phyloP scores from a whole-genome alignment of 176 grass and related monocot genomes.

The Tillandsia fasciculata region DNA sequence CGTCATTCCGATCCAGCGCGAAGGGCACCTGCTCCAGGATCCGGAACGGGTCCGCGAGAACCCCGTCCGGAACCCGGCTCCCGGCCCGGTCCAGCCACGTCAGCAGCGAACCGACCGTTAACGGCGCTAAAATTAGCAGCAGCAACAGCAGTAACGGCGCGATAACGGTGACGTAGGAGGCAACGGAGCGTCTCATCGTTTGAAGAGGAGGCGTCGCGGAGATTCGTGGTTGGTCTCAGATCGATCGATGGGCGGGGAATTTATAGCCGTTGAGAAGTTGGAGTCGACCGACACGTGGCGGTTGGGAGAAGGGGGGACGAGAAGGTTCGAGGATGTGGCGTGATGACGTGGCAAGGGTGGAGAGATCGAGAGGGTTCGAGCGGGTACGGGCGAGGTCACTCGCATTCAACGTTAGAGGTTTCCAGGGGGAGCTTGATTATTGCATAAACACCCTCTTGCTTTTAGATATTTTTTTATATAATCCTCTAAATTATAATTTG shows the following conservation, averaged over 20 bases:
- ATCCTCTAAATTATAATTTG: too few relatives aligned
- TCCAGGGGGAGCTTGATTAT: constrained; percentile 26
- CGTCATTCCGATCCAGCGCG: constrained; percentile 52
- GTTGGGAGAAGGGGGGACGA: background rate
- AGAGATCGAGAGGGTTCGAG: constrained; percentile 19
- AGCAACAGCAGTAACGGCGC: background rate
- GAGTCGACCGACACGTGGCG: constrained; percentile 7
- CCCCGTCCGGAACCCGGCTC: constrained; percentile 16
- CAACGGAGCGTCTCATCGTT: background rate
- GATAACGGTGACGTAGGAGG: background rate
- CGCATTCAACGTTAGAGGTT: constrained; percentile 19
- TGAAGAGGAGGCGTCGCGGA: background rate
- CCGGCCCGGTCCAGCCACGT: constrained; percentile 46
- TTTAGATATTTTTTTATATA: too few relatives aligned
- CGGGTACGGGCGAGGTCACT: background rate
- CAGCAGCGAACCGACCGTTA: constrained; percentile 30
- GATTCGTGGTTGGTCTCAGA: background rate
- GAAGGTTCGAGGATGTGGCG: constrained; percentile 19
- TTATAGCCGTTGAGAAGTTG: constrained; percentile 1
- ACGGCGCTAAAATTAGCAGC: background rate
- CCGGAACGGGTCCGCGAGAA: constrained; percentile 54
- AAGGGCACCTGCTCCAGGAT: constrained; percentile 73
- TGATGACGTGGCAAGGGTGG: background rate
- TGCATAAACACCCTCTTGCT: background rate
- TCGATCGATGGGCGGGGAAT: background rate